phyloP scores from a whole-genome alignment of 2,329 filamentous ascomycete genomes.

The Thermoascus crustaceus region DNA sequence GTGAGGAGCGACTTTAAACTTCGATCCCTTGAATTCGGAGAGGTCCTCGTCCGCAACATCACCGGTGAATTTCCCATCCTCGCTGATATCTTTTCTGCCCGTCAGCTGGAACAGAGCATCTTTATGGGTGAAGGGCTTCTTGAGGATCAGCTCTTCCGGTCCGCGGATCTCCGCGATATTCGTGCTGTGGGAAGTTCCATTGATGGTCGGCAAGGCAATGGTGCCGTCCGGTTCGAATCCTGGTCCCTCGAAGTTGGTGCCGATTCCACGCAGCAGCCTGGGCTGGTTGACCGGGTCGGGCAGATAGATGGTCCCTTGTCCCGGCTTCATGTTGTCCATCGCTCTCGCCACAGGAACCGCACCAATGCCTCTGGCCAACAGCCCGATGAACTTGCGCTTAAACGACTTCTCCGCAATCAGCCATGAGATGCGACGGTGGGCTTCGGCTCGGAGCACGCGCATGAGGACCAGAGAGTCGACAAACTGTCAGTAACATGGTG shows the following conservation, averaged over 20 bases:
- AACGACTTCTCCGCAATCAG: conserved; percentile 95
- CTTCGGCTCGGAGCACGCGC: conserved; percentile 78
- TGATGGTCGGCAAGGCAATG: conserved; percentile 75
- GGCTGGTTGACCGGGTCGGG: conserved; percentile 82
- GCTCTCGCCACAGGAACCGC: conserved; percentile 89
- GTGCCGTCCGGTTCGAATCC: conserved; percentile 72
- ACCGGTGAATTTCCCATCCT: conserved; percentile 54
- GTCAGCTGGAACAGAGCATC: conserved; percentile 74
- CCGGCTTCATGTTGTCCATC: conserved; percentile 77
- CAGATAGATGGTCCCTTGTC: conserved; percentile 72
- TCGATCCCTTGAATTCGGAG: conserved; percentile 62
- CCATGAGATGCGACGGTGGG: conserved; percentile 80
- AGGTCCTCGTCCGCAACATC: conserved; percentile 46
- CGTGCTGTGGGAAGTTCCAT: conserved; percentile 69
- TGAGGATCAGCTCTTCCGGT: conserved; percentile 72
- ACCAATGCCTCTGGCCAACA: conserved; percentile 73
- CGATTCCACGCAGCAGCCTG: conserved; percentile 68
- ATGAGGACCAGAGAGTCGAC: conserved; percentile 92
- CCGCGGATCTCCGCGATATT: conserved; percentile 77
- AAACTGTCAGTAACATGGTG: conserved; percentile 51
- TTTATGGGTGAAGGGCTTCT: conserved; percentile 75
- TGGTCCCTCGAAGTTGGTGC: conserved; percentile 68
- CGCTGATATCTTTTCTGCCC: conserved; percentile 63
- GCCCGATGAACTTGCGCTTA: conserved; percentile 78
- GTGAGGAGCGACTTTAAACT: conserved; percentile 82